Evolutionary conservation across 2,329 filamentous ascomycete species (phyloP).

Genomic region (Dothideomycetes sp.): DNA sequence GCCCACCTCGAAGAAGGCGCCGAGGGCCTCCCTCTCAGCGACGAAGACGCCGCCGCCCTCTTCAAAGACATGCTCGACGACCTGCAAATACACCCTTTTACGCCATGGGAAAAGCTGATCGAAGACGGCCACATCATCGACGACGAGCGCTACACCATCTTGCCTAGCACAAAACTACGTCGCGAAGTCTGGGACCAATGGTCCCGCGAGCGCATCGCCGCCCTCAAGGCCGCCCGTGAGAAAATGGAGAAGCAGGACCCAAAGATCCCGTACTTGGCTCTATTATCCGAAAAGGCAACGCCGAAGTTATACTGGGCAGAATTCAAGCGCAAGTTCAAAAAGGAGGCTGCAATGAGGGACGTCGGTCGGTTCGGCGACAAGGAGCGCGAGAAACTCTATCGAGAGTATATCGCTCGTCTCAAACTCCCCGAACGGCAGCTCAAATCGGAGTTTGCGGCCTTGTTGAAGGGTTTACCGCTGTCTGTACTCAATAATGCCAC

Average conservation of each 20-base stretch:
- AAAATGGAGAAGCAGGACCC: conserved; percentile 75
- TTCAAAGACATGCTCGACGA: conserved; percentile 85
- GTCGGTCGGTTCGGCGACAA: conserved; percentile 42
- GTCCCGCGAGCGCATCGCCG: conserved; percentile 64
- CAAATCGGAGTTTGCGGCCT: conserved; percentile 56
- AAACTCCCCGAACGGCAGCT: conserved; percentile 53
- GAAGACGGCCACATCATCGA: conserved; percentile 57
- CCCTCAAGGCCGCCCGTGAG: conserved; percentile 60
- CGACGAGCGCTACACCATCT: conserved; percentile 75
- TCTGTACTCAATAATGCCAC: conserved; percentile 50
- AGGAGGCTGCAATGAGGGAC: conserved; percentile 70
- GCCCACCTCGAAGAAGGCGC: conserved; percentile 57
- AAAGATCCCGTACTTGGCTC: conserved; percentile 66
- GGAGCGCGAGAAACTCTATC: conserved; percentile 69
- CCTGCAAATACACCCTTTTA: conserved; percentile 71
- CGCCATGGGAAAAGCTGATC: conserved; percentile 80
- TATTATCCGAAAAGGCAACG: conserved; percentile 71
- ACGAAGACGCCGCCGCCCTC: conserved; percentile 63
- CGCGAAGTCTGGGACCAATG: conserved; percentile 78
- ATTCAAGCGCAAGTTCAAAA: conserved; percentile 83
- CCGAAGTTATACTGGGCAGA: conserved; percentile 96
- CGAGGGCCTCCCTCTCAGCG: conserved; percentile 58
- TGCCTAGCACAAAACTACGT: conserved; percentile 69
- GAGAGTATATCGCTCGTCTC: conserved; percentile 59
- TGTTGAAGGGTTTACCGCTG: conserved; percentile 53